Evolutionary conservation across 805 yeast genomes (phyloP).

Genomic region (Wickerhamiella slavikovae): DNA sequence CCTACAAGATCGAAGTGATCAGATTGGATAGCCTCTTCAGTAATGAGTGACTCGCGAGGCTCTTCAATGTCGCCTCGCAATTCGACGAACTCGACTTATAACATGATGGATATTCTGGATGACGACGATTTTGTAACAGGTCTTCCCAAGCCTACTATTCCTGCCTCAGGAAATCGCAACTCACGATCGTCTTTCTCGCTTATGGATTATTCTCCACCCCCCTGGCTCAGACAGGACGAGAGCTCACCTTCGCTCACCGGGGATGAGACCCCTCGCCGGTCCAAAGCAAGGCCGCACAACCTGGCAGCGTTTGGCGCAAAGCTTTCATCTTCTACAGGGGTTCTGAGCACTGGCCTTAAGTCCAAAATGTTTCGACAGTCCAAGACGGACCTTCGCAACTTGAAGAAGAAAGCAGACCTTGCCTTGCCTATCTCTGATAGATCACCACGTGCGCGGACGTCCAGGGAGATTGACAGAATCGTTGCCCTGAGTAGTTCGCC

Average conservation of each 20-base stretch:
- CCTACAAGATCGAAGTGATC: too few species aligned
- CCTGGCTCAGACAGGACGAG: too few species aligned
- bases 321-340: slow-evolving; percentile 10
- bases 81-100: too few species aligned
- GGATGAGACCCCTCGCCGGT: background rate
- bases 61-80: too few species aligned
- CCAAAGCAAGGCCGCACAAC: slow-evolving; percentile 3
- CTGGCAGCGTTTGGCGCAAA: slow-evolving; percentile 12
- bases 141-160: too few species aligned
- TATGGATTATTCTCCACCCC: too few species aligned
- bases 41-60: too few species aligned
- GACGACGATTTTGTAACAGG: too few species aligned
- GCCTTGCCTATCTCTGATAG: slow-evolving; percentile 13
- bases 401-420: slow-evolving; percentile 13
- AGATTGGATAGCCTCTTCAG: too few species aligned
- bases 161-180: too few species aligned
- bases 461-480: slow-evolving; percentile 19
- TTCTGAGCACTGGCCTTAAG: slow-evolving; percentile 13
- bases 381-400: slow-evolving; percentile 11
- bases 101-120: too few species aligned
- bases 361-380: slow-evolving; percentile 18
- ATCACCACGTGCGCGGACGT: slow-evolving; percentile 17
- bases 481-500: slow-evolving; percentile 16
- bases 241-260: background rate
- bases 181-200: too few species aligned